A percentile compares a stretch with the other conserved stretches of the same genome.
Conservation (phyloP, 2,329 filamentous ascomycete genomes). For the Arthroderma sp. region DNA sequence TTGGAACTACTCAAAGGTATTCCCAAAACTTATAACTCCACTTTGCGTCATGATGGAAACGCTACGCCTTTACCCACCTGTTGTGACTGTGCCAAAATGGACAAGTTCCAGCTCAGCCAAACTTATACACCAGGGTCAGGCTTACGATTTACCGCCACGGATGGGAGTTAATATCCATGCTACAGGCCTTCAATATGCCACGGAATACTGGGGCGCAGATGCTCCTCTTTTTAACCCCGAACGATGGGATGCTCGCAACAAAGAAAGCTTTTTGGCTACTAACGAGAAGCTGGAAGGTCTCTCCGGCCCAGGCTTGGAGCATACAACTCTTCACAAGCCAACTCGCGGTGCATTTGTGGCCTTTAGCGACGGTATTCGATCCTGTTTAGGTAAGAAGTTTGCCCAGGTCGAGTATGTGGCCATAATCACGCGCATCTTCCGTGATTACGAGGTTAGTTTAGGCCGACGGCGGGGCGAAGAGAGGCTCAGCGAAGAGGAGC, state of each 20-base stretch:
- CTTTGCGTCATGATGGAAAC: slow-evolving; percentile 26
- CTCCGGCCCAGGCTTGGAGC: slow-evolving; percentile 10
- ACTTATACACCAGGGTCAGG: slow-evolving; percentile 8
- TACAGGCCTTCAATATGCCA: slow-evolving; percentile 12
- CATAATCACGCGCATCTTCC: slow-evolving; percentile 39
- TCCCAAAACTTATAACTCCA: slow-evolving; percentile 24
- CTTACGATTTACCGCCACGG: slow-evolving; percentile 9
- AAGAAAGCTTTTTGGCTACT: slow-evolving; percentile 12
- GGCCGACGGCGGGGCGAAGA: background rate
- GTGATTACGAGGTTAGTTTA: slow-evolving; percentile 6
- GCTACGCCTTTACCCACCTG: slow-evolving; percentile 28
- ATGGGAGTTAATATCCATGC: slow-evolving; percentile 11
- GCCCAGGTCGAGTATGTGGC: slow-evolving; percentile 44
- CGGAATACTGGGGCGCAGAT: slow-evolving; percentile 15
- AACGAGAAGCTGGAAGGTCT: slow-evolving; percentile 11
- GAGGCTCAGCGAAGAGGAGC: background rate
- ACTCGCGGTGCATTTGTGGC: slow-evolving; percentile 40
- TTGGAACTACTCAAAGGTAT: slow-evolving; percentile 26
- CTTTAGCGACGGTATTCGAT: slow-evolving; percentile 42
- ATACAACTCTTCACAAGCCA: slow-evolving; percentile 13
- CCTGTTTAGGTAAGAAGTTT: slow-evolving; percentile 43
- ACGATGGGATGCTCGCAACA: slow-evolving; percentile 14
- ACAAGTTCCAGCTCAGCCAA: slow-evolving; percentile 12
- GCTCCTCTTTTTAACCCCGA: slow-evolving; percentile 7
- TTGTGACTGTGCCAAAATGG: slow-evolving; percentile 18